Base-by-base conservation (phyloP, 23 red algal species). In the Gracilariopsis chorda region DNA sequence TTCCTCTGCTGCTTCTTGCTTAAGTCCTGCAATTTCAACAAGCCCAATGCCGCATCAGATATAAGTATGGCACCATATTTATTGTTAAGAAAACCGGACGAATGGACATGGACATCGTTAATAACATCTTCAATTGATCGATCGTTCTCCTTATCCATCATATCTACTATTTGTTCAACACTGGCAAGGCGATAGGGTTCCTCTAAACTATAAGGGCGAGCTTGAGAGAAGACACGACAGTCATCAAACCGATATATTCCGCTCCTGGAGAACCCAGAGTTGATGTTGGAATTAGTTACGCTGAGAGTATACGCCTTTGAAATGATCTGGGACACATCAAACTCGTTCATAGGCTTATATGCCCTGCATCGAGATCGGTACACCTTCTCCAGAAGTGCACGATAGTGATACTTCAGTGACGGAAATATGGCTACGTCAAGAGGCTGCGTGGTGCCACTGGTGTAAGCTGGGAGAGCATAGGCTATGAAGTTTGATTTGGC, bases 401-500 rank as follows among this genome's bases (percentile, higher is more conserved):
- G 36, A 16, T 32, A 37, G 24, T 44, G 41, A 16, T 51, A 12
- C 46, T 84, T 65, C 4, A 65, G 11, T 13, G 80, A 19, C 4
- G 45, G 33, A 67, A 88, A 77, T 10, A 77, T 39, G 80, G 13
- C 68, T 25, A 75, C 36, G 44, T 88, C 84, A 21, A 88, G 37
- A 7, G 84, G 84, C 68, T 88, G 84, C 14, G 64, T 88, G 2
- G 35, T 76, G 20, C 57, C 52, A 33, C 16, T 27, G 28, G 80
- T 84, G 80, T 84, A 53, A 20, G 51, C 80, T 3, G 65, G 84
- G 23, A 88, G 69, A 72, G 67, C 36, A 46, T 88, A 88, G 29
- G 24, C 84, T 30, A 88, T 77, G 1, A 88, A 37, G 41, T 77
- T 49, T 1, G 68, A 51, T 3, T 23, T n/a, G 17, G 34, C 64